Percentiles rank a stretch among this genome's conserved stretches.
These are phyloP conservation scores for Heliamphora pulchella DNA, from an alignment of 179 eudicot species.

Conservation along the genomic window DNA sequence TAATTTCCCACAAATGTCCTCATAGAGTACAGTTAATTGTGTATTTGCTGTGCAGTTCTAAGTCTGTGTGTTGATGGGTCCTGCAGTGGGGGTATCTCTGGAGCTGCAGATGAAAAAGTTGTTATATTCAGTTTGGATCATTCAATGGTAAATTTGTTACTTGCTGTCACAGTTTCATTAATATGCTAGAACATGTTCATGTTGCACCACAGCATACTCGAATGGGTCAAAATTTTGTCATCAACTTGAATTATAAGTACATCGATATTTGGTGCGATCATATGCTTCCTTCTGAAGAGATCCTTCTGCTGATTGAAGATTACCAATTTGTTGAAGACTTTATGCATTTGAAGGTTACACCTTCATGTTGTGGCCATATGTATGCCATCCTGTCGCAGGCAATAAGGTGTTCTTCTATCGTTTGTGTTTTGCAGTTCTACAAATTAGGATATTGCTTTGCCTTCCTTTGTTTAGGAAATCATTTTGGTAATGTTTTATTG, in stretches of 20 bases:
- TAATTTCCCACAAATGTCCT: background rate
- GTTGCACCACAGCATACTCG: background rate
- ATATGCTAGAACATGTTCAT: background rate
- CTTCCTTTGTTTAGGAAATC: background rate
- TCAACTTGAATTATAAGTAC: background rate
- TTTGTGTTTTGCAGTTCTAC: background rate
- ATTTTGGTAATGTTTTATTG: background rate
- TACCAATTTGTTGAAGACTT: no score
- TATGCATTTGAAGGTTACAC: background rate
- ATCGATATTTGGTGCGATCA: background rate
- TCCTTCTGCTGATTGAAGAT: background rate
- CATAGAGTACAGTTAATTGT: background rate
- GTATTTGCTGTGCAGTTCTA: conserved; percentile 43
- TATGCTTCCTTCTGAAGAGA: conserved; percentile 1
- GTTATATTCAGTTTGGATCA: conserved; percentile 52
- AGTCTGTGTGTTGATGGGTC: conserved; percentile 62
- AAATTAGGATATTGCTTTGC: background rate
- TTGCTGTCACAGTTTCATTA: background rate
- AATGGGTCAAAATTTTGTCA: background rate
- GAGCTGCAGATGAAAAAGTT: conserved; percentile 78
- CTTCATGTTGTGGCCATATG: background rate
- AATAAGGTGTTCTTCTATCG: background rate
- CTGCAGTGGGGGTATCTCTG: conserved; percentile 73
- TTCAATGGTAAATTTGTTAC: conserved; percentile 37
- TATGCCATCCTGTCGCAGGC: background rate